A percentile compares a stretch with the other conserved stretches of the same genome.
Evolutionary conservation across 495 filamentous ascomycete genomes (phyloP).

Genomic region (Pyronema domesticum): DNA sequence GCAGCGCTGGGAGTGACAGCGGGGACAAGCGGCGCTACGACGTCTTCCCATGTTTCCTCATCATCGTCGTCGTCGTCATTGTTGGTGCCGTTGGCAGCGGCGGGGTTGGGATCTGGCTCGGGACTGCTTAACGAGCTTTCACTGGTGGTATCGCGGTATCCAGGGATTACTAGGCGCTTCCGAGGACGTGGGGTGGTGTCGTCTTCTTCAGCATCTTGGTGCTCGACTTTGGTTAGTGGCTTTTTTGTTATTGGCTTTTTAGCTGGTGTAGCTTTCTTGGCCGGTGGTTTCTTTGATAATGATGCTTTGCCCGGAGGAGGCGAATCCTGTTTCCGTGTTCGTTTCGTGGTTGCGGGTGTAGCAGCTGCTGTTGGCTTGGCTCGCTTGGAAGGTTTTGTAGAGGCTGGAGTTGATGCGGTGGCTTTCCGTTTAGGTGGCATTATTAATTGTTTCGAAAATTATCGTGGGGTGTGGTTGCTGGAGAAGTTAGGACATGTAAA

Average conservation of each 20-base stretch:
- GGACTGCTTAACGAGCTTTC: not conserved
- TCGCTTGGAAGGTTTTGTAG: not conserved
- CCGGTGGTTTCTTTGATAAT: too few relatives aligned
- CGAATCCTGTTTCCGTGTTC: not conserved
- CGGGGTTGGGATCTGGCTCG: not conserved
- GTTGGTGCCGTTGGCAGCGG: not conserved
- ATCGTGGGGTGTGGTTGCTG: too few relatives aligned
- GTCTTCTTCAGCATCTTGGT: too few relatives aligned
- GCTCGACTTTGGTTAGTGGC: too few relatives aligned
- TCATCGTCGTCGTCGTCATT: slow-evolving; percentile 16
- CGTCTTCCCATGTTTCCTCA: slow-evolving; percentile 74
- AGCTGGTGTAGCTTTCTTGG: too few relatives aligned
- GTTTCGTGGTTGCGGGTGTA: not conserved
- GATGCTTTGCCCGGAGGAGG: not conserved
- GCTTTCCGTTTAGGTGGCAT: slow-evolving; percentile 3
- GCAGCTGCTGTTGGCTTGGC: not conserved
- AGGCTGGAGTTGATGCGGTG: not conserved
- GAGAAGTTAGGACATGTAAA: too few relatives aligned
- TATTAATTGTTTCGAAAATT: not conserved
- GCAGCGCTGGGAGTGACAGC: slow-evolving; percentile 15
- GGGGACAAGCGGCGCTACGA: slow-evolving; percentile 34
- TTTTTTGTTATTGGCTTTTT: too few relatives aligned
- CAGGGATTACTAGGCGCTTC: not conserved
- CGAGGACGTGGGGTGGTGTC: not conserved
- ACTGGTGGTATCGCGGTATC: not conserved